These are phyloP conservation scores for Isoetes taiwanensis DNA, from an alignment of 75 land plant species.

Conservation along the genomic window DNA sequence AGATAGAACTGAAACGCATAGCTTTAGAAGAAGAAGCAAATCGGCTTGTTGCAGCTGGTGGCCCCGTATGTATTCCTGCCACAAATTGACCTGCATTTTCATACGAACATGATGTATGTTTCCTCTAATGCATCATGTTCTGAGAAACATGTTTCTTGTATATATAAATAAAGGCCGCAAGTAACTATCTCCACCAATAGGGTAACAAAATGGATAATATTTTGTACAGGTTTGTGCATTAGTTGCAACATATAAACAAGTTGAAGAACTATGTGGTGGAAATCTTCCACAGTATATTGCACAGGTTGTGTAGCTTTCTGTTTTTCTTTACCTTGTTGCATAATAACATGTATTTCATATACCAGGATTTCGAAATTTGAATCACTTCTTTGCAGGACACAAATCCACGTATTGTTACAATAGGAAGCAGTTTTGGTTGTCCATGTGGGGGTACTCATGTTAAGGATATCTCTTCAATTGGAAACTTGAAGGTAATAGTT, in stretches of 20 bases:
- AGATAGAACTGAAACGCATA: conserved; percentile 27
- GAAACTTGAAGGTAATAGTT: conserved; percentile 45
- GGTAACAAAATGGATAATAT: no score
- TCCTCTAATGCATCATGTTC: neutral
- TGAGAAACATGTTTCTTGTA: no score
- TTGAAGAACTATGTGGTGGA: conserved; percentile 47
- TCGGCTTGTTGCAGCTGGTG: conserved; percentile 42
- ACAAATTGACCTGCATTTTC: no score
- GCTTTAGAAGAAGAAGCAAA: conserved; percentile 47
- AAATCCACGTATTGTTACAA: conserved; percentile 44
- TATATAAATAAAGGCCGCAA: no score
- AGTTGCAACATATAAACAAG: conserved; percentile 33
- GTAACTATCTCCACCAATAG: neutral
- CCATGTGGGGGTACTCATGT: conserved; percentile 83
- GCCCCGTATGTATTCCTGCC: conserved; percentile 27
- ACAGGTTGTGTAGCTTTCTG: conserved; percentile 27
- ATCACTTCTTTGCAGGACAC: conserved; percentile 41
- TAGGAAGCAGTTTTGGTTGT: conserved; percentile 49
- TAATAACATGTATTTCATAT: no score
- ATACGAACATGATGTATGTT: neutral
- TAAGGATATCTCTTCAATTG: conserved; percentile 38
- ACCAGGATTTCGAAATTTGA: no score
- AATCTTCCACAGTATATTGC: conserved; percentile 49
- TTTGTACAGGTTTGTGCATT: conserved; percentile 36
- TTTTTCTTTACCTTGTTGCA: no score